Evolutionary conservation across 2,329 filamentous ascomycete species (phyloP).

Genomic region (Chaetomium olivaceum): DNA sequence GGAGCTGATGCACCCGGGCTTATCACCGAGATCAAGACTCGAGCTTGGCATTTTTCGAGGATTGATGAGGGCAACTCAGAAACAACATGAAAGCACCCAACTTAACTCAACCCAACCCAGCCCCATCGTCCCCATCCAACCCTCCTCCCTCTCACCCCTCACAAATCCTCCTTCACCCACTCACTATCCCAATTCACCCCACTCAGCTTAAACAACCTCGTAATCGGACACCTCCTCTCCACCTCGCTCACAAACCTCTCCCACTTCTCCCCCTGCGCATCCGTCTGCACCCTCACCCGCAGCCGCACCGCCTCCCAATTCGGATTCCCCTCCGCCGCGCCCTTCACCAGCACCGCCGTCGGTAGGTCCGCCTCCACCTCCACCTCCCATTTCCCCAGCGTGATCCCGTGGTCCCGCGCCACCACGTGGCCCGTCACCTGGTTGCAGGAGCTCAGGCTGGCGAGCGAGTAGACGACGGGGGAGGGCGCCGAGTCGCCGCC

Average conservation of each 20-base stretch:
- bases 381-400: constrained; percentile 34
- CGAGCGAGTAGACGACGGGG: constrained; percentile 36
- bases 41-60: background rate
- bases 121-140: no score
- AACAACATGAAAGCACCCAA: no score
- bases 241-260: constrained; percentile 33
- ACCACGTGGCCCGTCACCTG: constrained; percentile 37
- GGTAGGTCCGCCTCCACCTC: constrained; percentile 33
- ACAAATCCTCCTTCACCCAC: constrained; percentile 34
- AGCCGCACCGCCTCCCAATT: constrained; percentile 36
- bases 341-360: constrained; percentile 33
- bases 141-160: no score
- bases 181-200: constrained; percentile 33
- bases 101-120: no score
- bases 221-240: constrained; percentile 37
- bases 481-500: constrained; percentile 35
- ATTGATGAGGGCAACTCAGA: background rate
- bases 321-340: constrained; percentile 35
- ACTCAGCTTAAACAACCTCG: constrained; percentile 35
- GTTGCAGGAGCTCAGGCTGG: constrained; percentile 37
- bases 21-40: background rate
- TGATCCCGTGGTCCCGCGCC: constrained; percentile 34
- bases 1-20: background rate
- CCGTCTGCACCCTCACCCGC: constrained; percentile 33
- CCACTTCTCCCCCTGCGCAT: constrained; percentile 30